phyloP scores from a whole-genome alignment of 345 rosid genomes.

The Hypericum perforatum region DNA sequence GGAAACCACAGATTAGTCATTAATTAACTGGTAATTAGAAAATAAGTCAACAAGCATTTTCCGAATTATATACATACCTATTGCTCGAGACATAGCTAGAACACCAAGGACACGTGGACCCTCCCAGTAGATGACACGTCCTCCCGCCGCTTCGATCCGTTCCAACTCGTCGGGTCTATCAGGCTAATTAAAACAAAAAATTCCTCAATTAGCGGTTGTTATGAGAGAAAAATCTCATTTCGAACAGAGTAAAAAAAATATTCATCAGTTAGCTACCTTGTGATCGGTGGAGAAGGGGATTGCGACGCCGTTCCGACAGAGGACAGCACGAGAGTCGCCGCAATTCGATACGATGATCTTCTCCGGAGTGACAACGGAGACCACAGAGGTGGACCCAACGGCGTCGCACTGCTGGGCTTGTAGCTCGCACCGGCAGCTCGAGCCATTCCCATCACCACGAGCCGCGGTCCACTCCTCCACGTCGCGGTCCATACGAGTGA shows the following conservation, averaged over 20 bases:
- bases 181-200: slow-evolving; percentile 34
- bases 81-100: slow-evolving; percentile 86
- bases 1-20: background rate
- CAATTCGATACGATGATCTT: slow-evolving; percentile 67
- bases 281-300: slow-evolving; percentile 72
- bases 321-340: slow-evolving; percentile 87
- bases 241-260: no score
- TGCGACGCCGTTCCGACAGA: slow-evolving; percentile 65
- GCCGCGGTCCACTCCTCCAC: slow-evolving; percentile 27
- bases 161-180: slow-evolving; percentile 74
- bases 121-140: slow-evolving; percentile 86
- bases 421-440: slow-evolving; percentile 58
- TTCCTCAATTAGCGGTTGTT: no score
- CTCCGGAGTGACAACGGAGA: slow-evolving; percentile 52
- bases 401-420: slow-evolving; percentile 76
- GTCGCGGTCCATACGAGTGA: slow-evolving; percentile 52
- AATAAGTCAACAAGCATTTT: background rate
- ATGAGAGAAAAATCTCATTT: no score
- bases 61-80: slow-evolving; percentile 29
- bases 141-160: slow-evolving; percentile 66
- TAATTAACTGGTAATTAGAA: background rate
- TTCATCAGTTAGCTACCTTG: slow-evolving; percentile 30
- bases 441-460: slow-evolving; percentile 12
- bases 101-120: slow-evolving; percentile 79
- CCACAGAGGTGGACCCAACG: slow-evolving; percentile 85